Evolutionary conservation across 495 filamentous ascomycete genomes (phyloP).

Genomic region (Penicillium desertorum): DNA sequence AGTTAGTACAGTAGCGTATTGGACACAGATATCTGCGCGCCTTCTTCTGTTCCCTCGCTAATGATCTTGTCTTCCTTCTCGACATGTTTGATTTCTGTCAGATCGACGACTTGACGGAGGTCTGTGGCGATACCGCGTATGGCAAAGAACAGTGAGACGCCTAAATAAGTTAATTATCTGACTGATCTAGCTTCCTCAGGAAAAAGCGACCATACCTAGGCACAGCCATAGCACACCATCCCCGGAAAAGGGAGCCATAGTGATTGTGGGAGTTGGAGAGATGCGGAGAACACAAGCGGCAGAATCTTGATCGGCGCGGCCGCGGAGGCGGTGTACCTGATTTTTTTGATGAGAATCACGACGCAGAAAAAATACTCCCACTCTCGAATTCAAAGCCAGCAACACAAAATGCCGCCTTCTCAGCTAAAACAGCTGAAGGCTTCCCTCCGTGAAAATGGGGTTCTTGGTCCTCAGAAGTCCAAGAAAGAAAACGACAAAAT

Average conservation of each 20-base stretch:
- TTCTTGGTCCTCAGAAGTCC: slow-evolving; percentile 83
- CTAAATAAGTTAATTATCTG: slow-evolving; percentile 26
- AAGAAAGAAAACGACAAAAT: slow-evolving; percentile 82
- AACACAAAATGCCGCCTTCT: slow-evolving; percentile 76
- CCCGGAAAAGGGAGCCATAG: slow-evolving; percentile 43
- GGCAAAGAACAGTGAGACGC: slow-evolving; percentile 48
- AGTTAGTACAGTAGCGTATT: slow-evolving; percentile 3
- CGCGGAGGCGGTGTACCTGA: slow-evolving; percentile 35
- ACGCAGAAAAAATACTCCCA: slow-evolving; percentile 23
- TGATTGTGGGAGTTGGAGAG: slow-evolving; percentile 16
- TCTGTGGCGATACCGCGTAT: slow-evolving; percentile 47
- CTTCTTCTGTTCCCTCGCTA: slow-evolving; percentile 50
- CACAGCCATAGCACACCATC: slow-evolving; percentile 48
- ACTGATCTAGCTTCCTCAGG: background rate
- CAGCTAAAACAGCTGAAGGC: slow-evolving; percentile 94
- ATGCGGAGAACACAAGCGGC: slow-evolving; percentile 38
- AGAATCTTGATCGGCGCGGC: slow-evolving; percentile 28
- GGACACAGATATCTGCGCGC: slow-evolving; percentile 19
- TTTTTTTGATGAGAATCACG: slow-evolving; percentile 29
- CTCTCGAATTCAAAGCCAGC: slow-evolving; percentile 8
- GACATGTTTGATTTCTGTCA: slow-evolving; percentile 50
- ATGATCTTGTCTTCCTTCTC: slow-evolving; percentile 48
- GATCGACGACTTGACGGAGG: slow-evolving; percentile 46
- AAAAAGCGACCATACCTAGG: slow-evolving; percentile 32
- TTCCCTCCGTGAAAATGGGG: slow-evolving; percentile 81